Evolutionary conservation across 495 filamentous ascomycete species (phyloP).

Genomic region (Xeromyces bisporus): DNA sequence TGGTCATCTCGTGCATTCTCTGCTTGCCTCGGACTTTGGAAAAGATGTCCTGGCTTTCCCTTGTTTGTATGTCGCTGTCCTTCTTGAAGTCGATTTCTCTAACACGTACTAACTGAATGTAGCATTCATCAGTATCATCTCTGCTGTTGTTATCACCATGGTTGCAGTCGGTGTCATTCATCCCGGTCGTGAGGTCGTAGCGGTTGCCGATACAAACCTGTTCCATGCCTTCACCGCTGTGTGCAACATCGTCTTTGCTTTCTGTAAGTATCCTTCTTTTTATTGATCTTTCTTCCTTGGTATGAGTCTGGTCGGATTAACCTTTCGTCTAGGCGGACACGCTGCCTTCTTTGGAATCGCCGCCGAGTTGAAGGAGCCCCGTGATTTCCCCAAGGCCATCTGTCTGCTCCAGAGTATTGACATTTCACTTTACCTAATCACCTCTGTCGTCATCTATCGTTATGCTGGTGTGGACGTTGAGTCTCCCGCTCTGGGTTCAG

Average conservation of each 20-base stretch:
- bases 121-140: slow-evolving; percentile 49
- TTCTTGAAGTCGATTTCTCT: not conserved
- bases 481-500: slow-evolving; percentile 58
- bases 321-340: slow-evolving; percentile 35
- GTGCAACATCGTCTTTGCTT: slow-evolving; percentile 32
- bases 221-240: slow-evolving; percentile 25
- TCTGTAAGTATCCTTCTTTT: slow-evolving; percentile 11
- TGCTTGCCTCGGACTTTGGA: slow-evolving; percentile 52
- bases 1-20: slow-evolving; percentile 44
- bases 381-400: slow-evolving; percentile 51
- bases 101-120: slow-evolving; percentile 22
- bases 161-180: slow-evolving; percentile 39
- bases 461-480: slow-evolving; percentile 50
- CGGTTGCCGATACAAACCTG: slow-evolving; percentile 16
- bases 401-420: slow-evolving; percentile 45
- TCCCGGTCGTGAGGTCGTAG: slow-evolving; percentile 11
- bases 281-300: not conserved
- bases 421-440: slow-evolving; percentile 43
- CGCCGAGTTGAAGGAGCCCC: slow-evolving; percentile 54
- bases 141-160: slow-evolving; percentile 56
- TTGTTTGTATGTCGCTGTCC: slow-evolving; percentile 31
- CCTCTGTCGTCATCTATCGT: slow-evolving; percentile 42
- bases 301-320: slow-evolving; percentile 1
- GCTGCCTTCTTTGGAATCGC: slow-evolving; percentile 61
- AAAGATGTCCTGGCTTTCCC: slow-evolving; percentile 44